These are phyloP conservation scores for Metarhizium robertsii DNA, from an alignment of 2,329 filamentous ascomycete species.

Conservation along the genomic window DNA sequence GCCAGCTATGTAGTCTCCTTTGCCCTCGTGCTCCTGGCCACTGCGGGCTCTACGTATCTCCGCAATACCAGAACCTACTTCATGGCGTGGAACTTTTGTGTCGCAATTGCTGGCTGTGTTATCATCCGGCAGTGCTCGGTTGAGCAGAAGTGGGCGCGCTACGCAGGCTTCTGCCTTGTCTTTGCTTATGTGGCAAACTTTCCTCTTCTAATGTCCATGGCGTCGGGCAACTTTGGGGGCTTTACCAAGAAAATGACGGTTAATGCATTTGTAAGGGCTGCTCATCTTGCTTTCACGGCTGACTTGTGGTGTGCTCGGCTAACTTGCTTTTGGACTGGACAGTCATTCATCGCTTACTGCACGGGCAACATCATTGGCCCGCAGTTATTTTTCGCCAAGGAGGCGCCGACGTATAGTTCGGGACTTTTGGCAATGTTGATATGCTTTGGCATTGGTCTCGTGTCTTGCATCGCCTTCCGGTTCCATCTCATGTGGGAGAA, in stretches of 20 bases:
- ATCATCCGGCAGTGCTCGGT: slow-evolving; percentile 14
- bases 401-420: slow-evolving; percentile 51
- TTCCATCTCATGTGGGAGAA: slow-evolving; percentile 44
- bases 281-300: background rate
- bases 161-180: slow-evolving; percentile 36
- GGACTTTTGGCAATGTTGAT: slow-evolving; percentile 53
- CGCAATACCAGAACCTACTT: slow-evolving; percentile 17
- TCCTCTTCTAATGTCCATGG: slow-evolving; percentile 42
- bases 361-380: slow-evolving; percentile 52
- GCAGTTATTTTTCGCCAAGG: slow-evolving; percentile 46
- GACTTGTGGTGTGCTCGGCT: background rate
- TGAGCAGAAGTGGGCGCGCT: slow-evolving; percentile 14
- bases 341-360: slow-evolving; percentile 48
- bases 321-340: background rate
- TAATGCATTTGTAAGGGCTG: slow-evolving; percentile 36
- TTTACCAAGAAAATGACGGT: slow-evolving; percentile 54
- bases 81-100: slow-evolving; percentile 12
- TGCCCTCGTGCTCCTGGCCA: slow-evolving; percentile 14
- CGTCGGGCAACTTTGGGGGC: slow-evolving; percentile 49
- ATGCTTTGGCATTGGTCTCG: slow-evolving; percentile 43
- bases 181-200: slow-evolving; percentile 37
- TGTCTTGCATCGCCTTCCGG: slow-evolving; percentile 32
- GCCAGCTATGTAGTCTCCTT: slow-evolving; percentile 13
- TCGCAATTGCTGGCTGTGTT: slow-evolving; percentile 13
- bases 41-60: slow-evolving; percentile 12